phyloP scores from a whole-genome alignment of 2,329 filamentous ascomycete genomes.

The Colletotrichum kahawae region DNA sequence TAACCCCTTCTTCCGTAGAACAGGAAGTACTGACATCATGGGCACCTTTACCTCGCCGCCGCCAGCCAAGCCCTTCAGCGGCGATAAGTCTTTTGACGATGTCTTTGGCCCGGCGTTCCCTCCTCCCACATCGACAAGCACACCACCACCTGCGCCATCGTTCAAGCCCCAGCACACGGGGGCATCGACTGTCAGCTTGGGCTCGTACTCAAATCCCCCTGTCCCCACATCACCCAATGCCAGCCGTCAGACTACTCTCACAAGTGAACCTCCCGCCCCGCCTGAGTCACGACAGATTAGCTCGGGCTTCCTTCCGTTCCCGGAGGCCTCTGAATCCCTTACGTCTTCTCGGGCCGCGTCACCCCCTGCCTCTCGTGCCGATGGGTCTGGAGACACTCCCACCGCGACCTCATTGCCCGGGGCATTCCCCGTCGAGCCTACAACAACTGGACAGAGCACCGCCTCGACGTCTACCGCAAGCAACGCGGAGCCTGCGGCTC shows the following conservation, averaged over 20 bases:
- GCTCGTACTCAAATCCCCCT: slow-evolving; percentile 58
- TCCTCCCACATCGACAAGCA: slow-evolving; percentile 44
- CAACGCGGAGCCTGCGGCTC: slow-evolving; percentile 31
- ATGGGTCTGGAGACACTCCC: slow-evolving; percentile 50
- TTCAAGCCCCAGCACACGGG: slow-evolving; percentile 68
- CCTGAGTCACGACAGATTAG: slow-evolving; percentile 79
- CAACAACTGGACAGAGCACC: slow-evolving; percentile 38
- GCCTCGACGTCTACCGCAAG: slow-evolving; percentile 35
- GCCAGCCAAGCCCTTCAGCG: slow-evolving; percentile 46
- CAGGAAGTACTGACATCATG: slow-evolving; percentile 65
- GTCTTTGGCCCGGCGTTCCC: slow-evolving; percentile 78
- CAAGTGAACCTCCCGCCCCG: slow-evolving; percentile 62
- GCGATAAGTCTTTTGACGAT: slow-evolving; percentile 80
- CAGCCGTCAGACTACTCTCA: slow-evolving; percentile 64
- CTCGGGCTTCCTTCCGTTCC: slow-evolving; percentile 76
- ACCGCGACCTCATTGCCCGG: slow-evolving; percentile 32
- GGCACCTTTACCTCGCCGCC: slow-evolving; percentile 56
- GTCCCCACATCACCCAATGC: slow-evolving; percentile 64
- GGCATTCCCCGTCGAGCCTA: slow-evolving; percentile 42
- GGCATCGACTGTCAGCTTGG: slow-evolving; percentile 57
- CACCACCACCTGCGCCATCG: slow-evolving; percentile 57
- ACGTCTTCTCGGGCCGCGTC: slow-evolving; percentile 81
- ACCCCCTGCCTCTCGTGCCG: slow-evolving; percentile 65
- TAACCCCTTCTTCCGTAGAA: slow-evolving; percentile 91
- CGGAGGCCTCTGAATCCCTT: slow-evolving; percentile 68